Conservation (phyloP, 345 rosid genomes). For the Cardamine chenopodiifolia region DNA sequence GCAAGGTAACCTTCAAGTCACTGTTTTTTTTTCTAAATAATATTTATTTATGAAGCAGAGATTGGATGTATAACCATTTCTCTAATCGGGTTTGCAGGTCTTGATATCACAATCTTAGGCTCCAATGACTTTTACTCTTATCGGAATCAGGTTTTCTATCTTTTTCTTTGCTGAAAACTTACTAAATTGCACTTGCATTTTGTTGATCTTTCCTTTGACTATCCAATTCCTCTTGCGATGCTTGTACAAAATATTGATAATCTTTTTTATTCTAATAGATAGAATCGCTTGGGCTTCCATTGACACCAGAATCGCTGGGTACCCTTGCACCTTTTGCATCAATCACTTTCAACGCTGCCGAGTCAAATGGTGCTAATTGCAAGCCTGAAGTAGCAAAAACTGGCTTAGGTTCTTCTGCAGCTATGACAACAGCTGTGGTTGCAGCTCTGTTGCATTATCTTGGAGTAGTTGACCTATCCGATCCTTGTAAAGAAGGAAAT, state of each 20-base stretch:
- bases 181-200: neutral
- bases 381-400: constrained; percentile 99
- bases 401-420: constrained; percentile 98
- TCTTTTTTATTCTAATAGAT: constrained; percentile 51
- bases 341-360: constrained; percentile 75
- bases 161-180: constrained; percentile 17
- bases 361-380: constrained; percentile 58
- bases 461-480: constrained; percentile 73
- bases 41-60: neutral
- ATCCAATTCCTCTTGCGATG: constrained; percentile 7
- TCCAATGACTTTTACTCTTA: constrained; percentile 96
- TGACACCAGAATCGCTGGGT: constrained; percentile 78
- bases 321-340: constrained; percentile 82
- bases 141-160: constrained; percentile 67
- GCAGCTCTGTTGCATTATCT: constrained; percentile 91
- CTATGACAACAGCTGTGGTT: constrained; percentile 94
- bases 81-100: constrained; percentile 58
- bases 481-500: constrained; percentile 47
- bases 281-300: constrained; percentile 83
- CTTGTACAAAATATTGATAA: constrained; percentile 30
- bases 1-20: constrained; percentile 58
- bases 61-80: constrained; percentile 40
- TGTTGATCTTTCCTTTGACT: constrained; percentile 1
- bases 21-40: constrained; percentile 9
- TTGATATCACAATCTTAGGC: constrained; percentile 87